phyloP scores from a whole-genome alignment of 768 basidiomycete genomes.

The Phlebiopsis gigantea region DNA sequence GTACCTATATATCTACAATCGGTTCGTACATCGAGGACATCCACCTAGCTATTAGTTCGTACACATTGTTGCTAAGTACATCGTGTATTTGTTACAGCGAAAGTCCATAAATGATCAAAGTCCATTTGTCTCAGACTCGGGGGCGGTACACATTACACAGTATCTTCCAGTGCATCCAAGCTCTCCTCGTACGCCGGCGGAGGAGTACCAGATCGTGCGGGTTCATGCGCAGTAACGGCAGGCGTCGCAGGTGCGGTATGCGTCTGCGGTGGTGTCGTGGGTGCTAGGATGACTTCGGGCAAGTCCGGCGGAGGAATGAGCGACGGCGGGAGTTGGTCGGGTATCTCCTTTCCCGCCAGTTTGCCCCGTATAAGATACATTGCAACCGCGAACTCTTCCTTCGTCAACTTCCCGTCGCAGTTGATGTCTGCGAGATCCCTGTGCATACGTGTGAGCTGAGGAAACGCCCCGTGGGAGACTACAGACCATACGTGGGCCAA shows the following conservation, averaged over 20 bases:
- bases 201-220: not conserved
- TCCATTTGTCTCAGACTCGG: not conserved
- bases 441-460: no score
- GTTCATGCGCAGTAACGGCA: not conserved
- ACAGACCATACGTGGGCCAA: conserved; percentile 12
- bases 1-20: no score
- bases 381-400: conserved; percentile 92
- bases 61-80: no score
- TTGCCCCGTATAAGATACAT: conserved; percentile 88
- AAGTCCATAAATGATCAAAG: not conserved
- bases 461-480: no score
- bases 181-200: conserved; percentile 6
- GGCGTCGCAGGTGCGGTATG: not conserved
- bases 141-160: not conserved
- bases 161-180: not conserved
- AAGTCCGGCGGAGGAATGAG: conserved; percentile 4
- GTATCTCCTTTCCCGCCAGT: conserved; percentile 46
- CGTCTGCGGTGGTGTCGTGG: not conserved
- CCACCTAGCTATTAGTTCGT: no score
- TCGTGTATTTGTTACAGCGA: no score
- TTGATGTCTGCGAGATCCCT: conserved; percentile 93
- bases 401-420: conserved; percentile 74
- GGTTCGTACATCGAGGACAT: no score
- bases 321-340: not conserved
- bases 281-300: not conserved